These are phyloP conservation scores for Pythium oligandrum DNA, from an alignment of 352 stramenopile genomes.

Conservation along the genomic window DNA sequence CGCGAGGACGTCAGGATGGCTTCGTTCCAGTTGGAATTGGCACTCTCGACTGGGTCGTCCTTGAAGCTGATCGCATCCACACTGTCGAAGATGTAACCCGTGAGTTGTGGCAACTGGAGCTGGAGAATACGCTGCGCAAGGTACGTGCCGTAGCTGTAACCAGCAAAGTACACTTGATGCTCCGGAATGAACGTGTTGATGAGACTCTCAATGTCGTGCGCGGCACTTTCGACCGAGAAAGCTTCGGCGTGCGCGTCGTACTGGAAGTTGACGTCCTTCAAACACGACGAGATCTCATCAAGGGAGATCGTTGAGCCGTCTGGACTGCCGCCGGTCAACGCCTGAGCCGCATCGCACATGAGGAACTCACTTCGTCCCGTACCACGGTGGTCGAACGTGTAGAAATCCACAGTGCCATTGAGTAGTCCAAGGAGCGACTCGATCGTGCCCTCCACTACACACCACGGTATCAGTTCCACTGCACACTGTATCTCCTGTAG, in stretches of 20 bases:
- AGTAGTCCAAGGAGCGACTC: conserved; percentile 2
- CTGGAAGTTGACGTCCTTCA: conserved; percentile 22
- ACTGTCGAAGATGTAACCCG: conserved; percentile 26
- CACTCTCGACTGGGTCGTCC: conserved; percentile 3
- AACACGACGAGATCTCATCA: conserved; percentile 17
- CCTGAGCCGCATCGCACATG: conserved; percentile 21
- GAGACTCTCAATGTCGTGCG: conserved; percentile 17
- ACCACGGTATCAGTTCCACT: neutral
- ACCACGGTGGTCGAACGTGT: conserved; percentile 31
- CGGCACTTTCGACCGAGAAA: conserved; percentile 16
- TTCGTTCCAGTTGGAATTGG: conserved; percentile 16
- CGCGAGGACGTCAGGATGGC: conserved; percentile 1
- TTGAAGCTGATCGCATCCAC: conserved; percentile 10
- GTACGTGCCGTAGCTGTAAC: conserved; percentile 30
- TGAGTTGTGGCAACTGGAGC: conserved; percentile 13
- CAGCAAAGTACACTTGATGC: conserved; percentile 14
- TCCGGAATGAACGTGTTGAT: conserved; percentile 18
- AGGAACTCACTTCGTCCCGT: conserved; percentile 24
- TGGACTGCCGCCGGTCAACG: conserved; percentile 10
- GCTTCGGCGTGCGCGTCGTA: conserved; percentile 13
- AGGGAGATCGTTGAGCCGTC: conserved; percentile 6
- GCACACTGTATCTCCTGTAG: neutral
- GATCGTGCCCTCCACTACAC: conserved; percentile 12
- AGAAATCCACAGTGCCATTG: conserved; percentile 18
- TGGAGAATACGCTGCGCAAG: conserved; percentile 22